phyloP scores from a whole-genome alignment of 306 rosid genomes.

The Vigna nakashimae region DNA sequence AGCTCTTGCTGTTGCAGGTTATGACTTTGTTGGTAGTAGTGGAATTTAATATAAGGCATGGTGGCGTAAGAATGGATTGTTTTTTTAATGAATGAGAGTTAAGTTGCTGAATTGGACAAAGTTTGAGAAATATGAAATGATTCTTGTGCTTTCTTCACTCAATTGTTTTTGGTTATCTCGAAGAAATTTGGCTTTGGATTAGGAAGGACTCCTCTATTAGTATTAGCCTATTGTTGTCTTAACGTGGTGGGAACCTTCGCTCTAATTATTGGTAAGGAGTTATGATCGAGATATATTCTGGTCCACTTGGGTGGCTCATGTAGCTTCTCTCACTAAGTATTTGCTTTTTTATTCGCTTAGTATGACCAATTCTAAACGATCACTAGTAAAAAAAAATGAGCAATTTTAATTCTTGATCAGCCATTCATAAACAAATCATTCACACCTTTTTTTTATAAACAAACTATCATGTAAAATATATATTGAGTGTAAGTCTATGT shows the following conservation, averaged over 20 bases:
- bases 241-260: conserved; percentile 31
- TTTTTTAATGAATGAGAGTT: background rate
- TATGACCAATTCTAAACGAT: background rate
- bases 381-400: background rate
- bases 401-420: background rate
- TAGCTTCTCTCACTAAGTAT: conserved; percentile 22
- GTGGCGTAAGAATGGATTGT: conserved; percentile 22
- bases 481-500: too few species aligned
- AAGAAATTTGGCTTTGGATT: conserved; percentile 38
- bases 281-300: conserved; percentile 10
- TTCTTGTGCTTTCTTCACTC: conserved; percentile 29
- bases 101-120: conserved; percentile 34
- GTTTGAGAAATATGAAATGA: conserved; percentile 3
- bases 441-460: conserved; percentile 2
- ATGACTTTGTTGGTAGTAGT: conserved; percentile 32
- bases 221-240: conserved; percentile 7
- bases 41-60: conserved; percentile 48
- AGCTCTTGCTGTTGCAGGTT: background rate
- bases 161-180: conserved; percentile 34
- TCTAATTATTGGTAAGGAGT: conserved; percentile 60
- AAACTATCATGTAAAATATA: background rate
- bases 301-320: conserved; percentile 59
- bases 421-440: conserved; percentile 4
- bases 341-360: background rate
- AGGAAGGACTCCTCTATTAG: conserved; percentile 6